Conservation (phyloP, 768 basidiomycete species). For the Leccinum subgranulosum region DNA sequence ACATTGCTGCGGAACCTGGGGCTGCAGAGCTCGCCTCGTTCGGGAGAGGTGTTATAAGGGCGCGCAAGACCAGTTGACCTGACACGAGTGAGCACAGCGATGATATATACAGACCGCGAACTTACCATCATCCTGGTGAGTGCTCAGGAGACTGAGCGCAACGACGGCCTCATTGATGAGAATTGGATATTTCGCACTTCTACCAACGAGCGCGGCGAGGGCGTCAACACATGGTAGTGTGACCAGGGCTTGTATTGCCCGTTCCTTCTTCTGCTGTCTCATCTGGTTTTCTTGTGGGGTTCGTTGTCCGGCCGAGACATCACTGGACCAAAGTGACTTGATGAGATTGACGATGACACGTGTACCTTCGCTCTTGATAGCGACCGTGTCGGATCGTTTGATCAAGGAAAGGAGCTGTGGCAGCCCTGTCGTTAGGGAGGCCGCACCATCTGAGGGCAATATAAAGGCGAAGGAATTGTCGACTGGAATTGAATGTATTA, state of each 20-base stretch:
- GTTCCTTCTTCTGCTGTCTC: conserved; percentile 48
- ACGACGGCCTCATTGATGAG: conserved; percentile 89
- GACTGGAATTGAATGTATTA: conserved; percentile 26
- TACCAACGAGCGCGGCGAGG: conserved; percentile 67
- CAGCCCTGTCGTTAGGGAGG: conserved; percentile 47
- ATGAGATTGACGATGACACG: conserved; percentile 85
- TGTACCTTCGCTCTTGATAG: conserved; percentile 86
- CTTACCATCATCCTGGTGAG: conserved; percentile 63
- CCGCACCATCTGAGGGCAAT: conserved; percentile 37
- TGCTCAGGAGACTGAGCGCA: conserved; percentile 73
- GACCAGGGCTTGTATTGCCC: conserved; percentile 50
- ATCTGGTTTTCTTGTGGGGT: conserved; percentile 35
- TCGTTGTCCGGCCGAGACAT: conserved; percentile 30
- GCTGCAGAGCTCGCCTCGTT: conserved; percentile 35
- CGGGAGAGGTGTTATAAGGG: conserved; percentile 51
- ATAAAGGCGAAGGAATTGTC: conserved; percentile 52
- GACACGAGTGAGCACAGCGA: conserved; percentile 9
- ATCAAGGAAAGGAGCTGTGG: conserved; percentile 72
- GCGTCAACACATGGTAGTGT: conserved; percentile 55
- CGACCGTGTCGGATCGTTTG: conserved; percentile 73
- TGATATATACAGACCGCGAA: background rate
- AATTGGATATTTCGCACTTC: conserved; percentile 77
- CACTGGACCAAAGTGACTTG: conserved; percentile 69
- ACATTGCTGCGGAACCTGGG: conserved; percentile 33
- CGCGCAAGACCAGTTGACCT: conserved; percentile 64